Conservation (phyloP, 148 eudicot species). For the Bassia scoparia region DNA sequence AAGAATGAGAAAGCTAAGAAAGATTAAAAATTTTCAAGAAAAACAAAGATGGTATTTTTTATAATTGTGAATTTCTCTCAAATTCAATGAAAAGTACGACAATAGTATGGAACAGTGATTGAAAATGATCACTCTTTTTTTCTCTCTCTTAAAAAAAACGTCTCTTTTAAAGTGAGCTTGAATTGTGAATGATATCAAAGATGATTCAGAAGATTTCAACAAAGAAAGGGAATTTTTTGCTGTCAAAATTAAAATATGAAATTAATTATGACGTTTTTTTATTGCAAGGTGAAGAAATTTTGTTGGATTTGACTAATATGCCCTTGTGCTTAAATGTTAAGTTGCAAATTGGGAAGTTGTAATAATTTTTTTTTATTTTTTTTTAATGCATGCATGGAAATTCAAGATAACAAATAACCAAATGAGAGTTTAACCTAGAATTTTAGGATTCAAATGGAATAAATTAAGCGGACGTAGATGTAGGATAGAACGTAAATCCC, state of each 20-base stretch:
- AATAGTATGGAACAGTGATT: background rate
- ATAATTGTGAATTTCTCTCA: background rate
- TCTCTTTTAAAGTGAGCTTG: slow-evolving; percentile 12
- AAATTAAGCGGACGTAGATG: too few species aligned
- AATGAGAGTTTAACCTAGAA: too few species aligned
- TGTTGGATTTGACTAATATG: background rate
- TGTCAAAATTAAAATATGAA: slow-evolving; percentile 6
- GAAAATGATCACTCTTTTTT: background rate
- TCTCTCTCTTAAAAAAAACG: slow-evolving; percentile 3
- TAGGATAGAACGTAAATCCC: too few species aligned
- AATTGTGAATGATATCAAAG: slow-evolving; percentile 9
- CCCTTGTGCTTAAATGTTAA: background rate
- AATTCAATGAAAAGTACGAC: background rate
- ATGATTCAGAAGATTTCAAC: slow-evolving; percentile 4
- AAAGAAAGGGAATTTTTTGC: background rate
- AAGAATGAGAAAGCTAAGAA: background rate
- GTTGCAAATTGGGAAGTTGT: too few species aligned
- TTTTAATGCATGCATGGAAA: too few species aligned
- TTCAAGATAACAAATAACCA: too few species aligned
- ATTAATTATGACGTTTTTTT: background rate
- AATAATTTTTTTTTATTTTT: too few species aligned
- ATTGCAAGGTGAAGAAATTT: background rate
- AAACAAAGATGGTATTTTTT: background rate
- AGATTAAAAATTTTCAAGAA: background rate
- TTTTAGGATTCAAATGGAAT: too few species aligned